Evolutionary conservation across 106 monocot genomes (phyloP), one percentile per base, ranked within the genome.

Genomic region (Hemerocallis citrina): DNA sequence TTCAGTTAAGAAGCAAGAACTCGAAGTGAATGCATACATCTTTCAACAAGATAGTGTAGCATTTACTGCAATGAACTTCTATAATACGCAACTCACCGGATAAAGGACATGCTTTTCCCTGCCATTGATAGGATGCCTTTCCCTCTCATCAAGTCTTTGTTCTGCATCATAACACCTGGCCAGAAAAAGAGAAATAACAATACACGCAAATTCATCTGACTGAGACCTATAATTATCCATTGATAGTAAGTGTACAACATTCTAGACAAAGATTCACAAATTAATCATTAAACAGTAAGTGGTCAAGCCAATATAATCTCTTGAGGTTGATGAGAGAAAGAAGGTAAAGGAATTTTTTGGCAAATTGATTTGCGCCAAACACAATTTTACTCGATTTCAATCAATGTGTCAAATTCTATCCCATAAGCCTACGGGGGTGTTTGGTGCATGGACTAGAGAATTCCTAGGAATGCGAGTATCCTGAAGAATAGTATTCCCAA

Each of bases 151-250:
- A 48, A 72, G 75, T 46, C 68, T 85, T 75, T 80, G 77, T 58
- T 94, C 89, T 59, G 74, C 68, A 60, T 75, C 79, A 63, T 94
- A 69, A 68, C 94, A 94, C 54, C 94, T 93, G 48, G n/a, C 3
- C 13, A 24, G 4, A 29, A 75, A 69, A 28, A 15, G 2, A 32
- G 4, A 0, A n/a, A n/a, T n/a, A n/a, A n/a, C n/a, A n/a, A n/a
- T 2, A 2, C 6, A 32, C 31, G 23, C n/a, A 17, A 20, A 20
- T 3, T 20, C 20, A 38, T 38, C 11, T 38, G 37, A 38, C 5
- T 6, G 37, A 38, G 5, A 47, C 14, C 21, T 3, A 47, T 22
- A 47, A 47, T 20, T 22, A 17, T 20, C 47, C 47, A 47, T 47
- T 47, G 2, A 47, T 1, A 1, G 8, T 47, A 19, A 20, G 5